A percentile compares a stretch with the other conserved stretches of the same genome.
phyloP scores from a whole-genome alignment of 495 filamentous ascomycete species.

The Astrothelium subdiscretum region DNA sequence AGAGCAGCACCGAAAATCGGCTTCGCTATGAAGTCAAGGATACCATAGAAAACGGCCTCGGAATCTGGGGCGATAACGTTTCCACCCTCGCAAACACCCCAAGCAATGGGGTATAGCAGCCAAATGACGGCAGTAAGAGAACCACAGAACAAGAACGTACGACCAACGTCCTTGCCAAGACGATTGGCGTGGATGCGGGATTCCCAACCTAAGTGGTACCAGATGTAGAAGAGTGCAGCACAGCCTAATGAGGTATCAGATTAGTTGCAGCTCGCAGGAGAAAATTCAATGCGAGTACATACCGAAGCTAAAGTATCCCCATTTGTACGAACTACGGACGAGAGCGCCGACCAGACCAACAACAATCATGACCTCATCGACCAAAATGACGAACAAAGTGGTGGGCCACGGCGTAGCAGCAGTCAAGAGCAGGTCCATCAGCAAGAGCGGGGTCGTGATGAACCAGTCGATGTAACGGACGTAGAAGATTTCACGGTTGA shows the following conservation, averaged over 20 bases:
- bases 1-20: conserved; percentile 44
- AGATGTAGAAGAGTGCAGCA: conserved; percentile 46
- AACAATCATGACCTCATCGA: conserved; percentile 52
- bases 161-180: conserved; percentile 38
- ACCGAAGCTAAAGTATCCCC: conserved; percentile 56
- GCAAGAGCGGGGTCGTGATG: conserved; percentile 41
- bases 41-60: conserved; percentile 58
- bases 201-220: conserved; percentile 40
- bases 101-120: conserved; percentile 60
- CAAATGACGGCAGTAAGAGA: conserved; percentile 42
- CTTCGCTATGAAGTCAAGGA: conserved; percentile 51
- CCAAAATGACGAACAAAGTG: conserved; percentile 48
- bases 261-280: background rate
- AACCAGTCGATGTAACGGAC: conserved; percentile 59
- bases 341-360: conserved; percentile 52
- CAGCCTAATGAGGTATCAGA: conserved; percentile 23
- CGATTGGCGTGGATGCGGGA: conserved; percentile 41
- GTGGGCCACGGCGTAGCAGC: conserved; percentile 54
- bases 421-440: conserved; percentile 50
- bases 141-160: conserved; percentile 42
- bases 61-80: conserved; percentile 53
- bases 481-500: conserved; percentile 56
- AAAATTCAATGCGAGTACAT: background rate
- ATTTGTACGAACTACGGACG: conserved; percentile 47
- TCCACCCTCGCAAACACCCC: conserved; percentile 55